These are phyloP conservation scores for Calophaca sinica DNA, from an alignment of 306 rosid genomes.

Conservation along the genomic window DNA sequence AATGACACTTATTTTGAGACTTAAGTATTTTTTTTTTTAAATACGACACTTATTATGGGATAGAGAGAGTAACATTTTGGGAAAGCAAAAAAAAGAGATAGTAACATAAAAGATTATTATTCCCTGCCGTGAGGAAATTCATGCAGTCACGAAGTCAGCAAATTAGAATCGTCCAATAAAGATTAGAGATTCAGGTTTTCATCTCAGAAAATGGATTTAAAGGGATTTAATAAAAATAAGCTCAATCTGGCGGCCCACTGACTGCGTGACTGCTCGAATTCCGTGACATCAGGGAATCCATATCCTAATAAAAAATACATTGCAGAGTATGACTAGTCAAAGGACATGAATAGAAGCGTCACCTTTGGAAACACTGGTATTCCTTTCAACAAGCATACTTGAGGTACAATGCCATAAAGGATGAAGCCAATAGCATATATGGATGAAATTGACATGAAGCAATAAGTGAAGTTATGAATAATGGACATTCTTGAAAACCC, in stretches of 20 bases:
- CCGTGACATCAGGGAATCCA: too few species aligned
- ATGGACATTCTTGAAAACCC: conserved; percentile 48
- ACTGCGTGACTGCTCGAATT: too few species aligned
- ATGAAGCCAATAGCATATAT: conserved; percentile 39
- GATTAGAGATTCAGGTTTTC: too few species aligned
- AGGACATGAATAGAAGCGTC: neutral
- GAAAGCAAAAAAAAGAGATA: neutral
- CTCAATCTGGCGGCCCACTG: too few species aligned
- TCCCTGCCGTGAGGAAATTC: too few species aligned
- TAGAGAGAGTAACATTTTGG: neutral
- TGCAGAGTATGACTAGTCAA: neutral
- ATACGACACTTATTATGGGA: too few species aligned
- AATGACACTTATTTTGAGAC: too few species aligned
- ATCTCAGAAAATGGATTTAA: too few species aligned
- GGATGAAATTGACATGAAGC: conserved; percentile 45
- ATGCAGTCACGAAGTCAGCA: too few species aligned
- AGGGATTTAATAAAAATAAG: too few species aligned
- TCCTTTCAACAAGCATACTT: conserved; percentile 55
- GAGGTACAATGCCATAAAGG: conserved; percentile 55
- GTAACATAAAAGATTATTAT: neutral
- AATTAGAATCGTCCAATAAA: too few species aligned
- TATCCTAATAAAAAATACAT: neutral
- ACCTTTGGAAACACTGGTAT: conserved; percentile 54
- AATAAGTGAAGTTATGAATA: conserved; percentile 37
- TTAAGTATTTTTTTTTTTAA: too few species aligned